phyloP scores from a whole-genome alignment of 75 land plant genomes.

The Picea glauca region DNA sequence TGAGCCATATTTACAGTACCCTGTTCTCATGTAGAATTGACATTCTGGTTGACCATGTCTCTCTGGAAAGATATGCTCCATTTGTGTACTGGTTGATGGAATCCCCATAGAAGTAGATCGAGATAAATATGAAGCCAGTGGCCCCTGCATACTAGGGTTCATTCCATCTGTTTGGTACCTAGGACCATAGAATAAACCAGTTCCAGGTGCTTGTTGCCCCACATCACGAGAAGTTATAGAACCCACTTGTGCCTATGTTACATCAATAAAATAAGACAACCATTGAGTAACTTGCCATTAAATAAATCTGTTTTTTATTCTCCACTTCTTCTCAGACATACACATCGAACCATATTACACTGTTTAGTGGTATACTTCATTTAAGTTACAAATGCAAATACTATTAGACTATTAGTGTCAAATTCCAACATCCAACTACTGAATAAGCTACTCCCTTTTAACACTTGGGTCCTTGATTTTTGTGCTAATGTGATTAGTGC shows the following conservation, averaged over 20 bases:
- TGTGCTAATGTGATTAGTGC: not conserved
- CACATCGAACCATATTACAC: not conserved
- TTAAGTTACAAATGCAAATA: not conserved
- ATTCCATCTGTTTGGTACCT: conserved; percentile 21
- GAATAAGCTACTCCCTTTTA: not conserved
- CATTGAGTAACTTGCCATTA: not conserved
- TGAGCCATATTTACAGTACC: conserved; percentile 69
- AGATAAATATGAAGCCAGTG: conserved; percentile 25
- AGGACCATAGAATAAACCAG: conserved; percentile 22
- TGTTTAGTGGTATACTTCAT: not conserved
- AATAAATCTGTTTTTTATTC: not conserved
- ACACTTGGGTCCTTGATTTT: not conserved
- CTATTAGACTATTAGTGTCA: not conserved
- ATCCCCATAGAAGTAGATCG: conserved; percentile 34
- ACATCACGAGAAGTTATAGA: conserved; percentile 22
- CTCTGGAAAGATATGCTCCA: conserved; percentile 43
- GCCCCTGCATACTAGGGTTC: conserved; percentile 8
- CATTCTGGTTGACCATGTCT: conserved; percentile 69
- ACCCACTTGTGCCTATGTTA: conserved; percentile 18
- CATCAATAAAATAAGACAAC: not conserved
- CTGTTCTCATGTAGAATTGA: conserved; percentile 71
- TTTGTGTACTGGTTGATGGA: conserved; percentile 39
- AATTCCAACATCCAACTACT: not conserved
- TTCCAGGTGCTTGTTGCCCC: conserved; percentile 16
- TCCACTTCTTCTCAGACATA: not conserved